A percentile compares a stretch with the other conserved stretches of the same genome.
Conservation (phyloP, 2,329 filamentous ascomycete genomes). For the Raffaelea ambrosiae region DNA sequence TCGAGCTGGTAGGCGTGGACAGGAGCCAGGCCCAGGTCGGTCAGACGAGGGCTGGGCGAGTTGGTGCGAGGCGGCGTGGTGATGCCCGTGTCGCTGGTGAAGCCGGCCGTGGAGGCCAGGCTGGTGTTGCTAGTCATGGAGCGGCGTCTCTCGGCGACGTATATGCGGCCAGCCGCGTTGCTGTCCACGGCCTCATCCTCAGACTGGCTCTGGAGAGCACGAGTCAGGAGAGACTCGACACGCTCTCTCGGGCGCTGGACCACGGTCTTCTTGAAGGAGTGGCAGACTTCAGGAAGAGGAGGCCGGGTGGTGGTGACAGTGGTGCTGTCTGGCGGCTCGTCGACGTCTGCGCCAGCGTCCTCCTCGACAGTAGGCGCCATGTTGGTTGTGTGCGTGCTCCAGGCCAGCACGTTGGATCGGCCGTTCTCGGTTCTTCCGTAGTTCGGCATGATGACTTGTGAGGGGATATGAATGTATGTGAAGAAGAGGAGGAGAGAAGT, state of each 20-base stretch:
- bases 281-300: slow-evolving; percentile 2
- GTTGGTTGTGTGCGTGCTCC: slow-evolving; percentile 34
- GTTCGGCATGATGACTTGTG: slow-evolving; percentile 15
- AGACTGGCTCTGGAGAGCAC: slow-evolving; percentile 63
- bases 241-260: slow-evolving; percentile 43
- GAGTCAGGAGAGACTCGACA: slow-evolving; percentile 78
- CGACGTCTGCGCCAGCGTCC: slow-evolving; percentile 66
- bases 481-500: background rate
- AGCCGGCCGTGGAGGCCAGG: slow-evolving; percentile 73
- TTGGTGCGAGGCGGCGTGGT: slow-evolving; percentile 83
- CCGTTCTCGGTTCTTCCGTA: slow-evolving; percentile 26
- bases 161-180: slow-evolving; percentile 23
- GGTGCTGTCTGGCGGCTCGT: slow-evolving; percentile 73
- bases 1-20: background rate
- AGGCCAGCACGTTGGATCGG: slow-evolving; percentile 35
- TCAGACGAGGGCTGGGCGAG: slow-evolving; percentile 80
- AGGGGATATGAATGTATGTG: background rate
- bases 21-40: slow-evolving; percentile 38
- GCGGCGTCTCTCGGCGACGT: slow-evolving; percentile 34
- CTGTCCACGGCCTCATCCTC: slow-evolving; percentile 42
- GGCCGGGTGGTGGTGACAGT: background rate
- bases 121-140: slow-evolving; percentile 77
- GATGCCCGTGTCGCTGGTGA: slow-evolving; percentile 89
- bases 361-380: slow-evolving; percentile 38
- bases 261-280: slow-evolving; percentile 37